Conservation (phyloP, 495 filamentous ascomycete genomes). For the Aspergillus sclerotioniger region DNA sequence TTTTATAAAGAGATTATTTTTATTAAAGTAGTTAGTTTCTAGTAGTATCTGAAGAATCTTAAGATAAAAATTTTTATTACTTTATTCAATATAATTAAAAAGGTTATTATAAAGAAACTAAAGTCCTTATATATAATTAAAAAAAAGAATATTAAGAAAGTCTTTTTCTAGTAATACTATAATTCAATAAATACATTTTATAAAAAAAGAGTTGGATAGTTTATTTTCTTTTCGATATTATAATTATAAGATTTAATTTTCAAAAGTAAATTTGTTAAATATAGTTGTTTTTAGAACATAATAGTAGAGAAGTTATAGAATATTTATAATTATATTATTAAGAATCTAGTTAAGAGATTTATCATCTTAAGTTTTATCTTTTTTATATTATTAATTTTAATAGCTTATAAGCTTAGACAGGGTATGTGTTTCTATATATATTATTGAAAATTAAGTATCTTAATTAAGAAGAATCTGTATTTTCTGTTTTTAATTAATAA, state of each 20-base stretch:
- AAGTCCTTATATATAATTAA: background rate
- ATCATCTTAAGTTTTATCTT: background rate
- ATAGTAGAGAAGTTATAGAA: background rate
- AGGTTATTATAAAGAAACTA: background rate
- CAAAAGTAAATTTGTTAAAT: background rate
- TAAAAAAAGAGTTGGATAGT: no score
- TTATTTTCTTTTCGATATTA: background rate
- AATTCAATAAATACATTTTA: background rate
- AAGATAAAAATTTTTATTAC: background rate
- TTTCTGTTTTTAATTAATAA: background rate
- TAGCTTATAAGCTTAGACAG: background rate
- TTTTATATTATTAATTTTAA: background rate
- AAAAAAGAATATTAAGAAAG: background rate
- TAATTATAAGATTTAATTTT: background rate
- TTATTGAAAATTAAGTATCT: background rate
- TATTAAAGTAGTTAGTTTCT: background rate
- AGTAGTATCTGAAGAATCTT: background rate
- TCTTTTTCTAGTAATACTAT: background rate
- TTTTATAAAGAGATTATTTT: background rate
- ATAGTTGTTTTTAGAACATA: background rate
- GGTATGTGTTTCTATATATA: background rate
- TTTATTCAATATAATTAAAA: background rate
- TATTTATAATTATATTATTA: background rate
- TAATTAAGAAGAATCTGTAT: background rate
- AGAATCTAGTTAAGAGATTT: background rate